Base-by-base conservation (phyloP, 2,329 filamentous ascomycete species). In the Trichoderma koningiopsis region DNA sequence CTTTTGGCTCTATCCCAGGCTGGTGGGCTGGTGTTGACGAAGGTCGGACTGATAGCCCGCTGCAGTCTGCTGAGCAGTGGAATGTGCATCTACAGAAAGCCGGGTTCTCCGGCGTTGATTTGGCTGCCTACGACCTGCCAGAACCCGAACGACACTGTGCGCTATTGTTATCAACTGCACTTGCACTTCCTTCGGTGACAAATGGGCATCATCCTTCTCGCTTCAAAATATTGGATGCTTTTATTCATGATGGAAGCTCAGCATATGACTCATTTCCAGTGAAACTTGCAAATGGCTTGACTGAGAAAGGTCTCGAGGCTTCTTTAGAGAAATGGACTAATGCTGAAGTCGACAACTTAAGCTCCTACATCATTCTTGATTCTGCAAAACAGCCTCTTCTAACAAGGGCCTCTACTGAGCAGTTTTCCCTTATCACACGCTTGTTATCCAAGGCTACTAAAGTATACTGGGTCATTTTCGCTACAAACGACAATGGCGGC, bases 11-110 rank as follows among this genome's bases (percentile, higher is more conserved):
- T 16, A 37, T 69, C 5, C 43, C 61, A 0, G 61, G 62, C 14
- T 67, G 68, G 68, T 69, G 68, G 68, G 61, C 61, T 24, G 61
- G 61, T 1, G 40, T 52, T 59, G 68, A 57, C 2, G 62, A 69
- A 13, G 61, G 62, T 6, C 35, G 61, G 16, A 66, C 40, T 13
- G 49, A 58, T 5, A 40, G 52, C 35, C 68, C 68, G 8, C 53
- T 69, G 1, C 52, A 58, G 7, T 59, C 68, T 5, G 60, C 52
- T 3, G 57, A 43, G 24, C 33, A 65, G n/a, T 69, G 68, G 68
- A 22, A 47, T 8, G n/a, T 11, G 1, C 40, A 58, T n/a, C 68
- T 69, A 24, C 68, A 43, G 11, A 37, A 22, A 3, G 31, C 35
- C 27, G 61, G 53, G 0, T 69, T 69, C 40, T 49, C 66, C 24